Conservation (phyloP, 129 eudicot genomes). For the Centaurea solstitialis region DNA sequence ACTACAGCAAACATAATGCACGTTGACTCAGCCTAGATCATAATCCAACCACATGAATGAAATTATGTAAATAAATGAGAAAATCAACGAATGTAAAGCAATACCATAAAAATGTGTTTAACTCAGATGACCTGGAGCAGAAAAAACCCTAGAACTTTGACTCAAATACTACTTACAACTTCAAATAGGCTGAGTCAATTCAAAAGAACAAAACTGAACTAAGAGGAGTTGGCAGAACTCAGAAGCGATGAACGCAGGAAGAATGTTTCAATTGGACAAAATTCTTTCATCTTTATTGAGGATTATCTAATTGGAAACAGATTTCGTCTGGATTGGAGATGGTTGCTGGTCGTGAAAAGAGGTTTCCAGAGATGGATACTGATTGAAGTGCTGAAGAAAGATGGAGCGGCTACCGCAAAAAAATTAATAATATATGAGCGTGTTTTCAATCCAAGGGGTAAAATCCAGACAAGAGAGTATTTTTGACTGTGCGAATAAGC, state of each 20-base stretch:
- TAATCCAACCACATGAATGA: not conserved
- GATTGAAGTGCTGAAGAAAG: too few species aligned
- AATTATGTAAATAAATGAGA: not conserved
- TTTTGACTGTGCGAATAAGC: too few species aligned
- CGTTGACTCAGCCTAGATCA: not conserved
- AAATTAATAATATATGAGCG: too few species aligned
- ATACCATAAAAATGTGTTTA: not conserved
- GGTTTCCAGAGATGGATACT: too few species aligned
- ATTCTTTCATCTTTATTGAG: too few species aligned
- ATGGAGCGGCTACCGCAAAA: too few species aligned
- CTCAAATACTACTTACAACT: constrained; percentile 6
- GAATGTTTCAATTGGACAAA: too few species aligned
- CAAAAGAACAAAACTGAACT: not conserved
- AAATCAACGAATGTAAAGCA: not conserved
- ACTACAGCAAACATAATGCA: not conserved
- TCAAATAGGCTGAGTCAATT: not conserved
- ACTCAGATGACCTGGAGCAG: constrained; percentile 19
- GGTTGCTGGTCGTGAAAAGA: too few species aligned
- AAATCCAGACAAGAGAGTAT: not conserved
- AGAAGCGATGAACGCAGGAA: too few species aligned
- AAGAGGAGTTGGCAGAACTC: not conserved
- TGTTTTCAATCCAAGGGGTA: too few species aligned
- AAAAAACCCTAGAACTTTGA: constrained; percentile 23
- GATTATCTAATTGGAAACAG: too few species aligned
- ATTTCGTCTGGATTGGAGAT: too few species aligned